A percentile compares a stretch with the other conserved stretches of the same genome.
Evolutionary conservation across 2,329 filamentous ascomycete species (phyloP).

Genomic region (Fusarium beomiforme): DNA sequence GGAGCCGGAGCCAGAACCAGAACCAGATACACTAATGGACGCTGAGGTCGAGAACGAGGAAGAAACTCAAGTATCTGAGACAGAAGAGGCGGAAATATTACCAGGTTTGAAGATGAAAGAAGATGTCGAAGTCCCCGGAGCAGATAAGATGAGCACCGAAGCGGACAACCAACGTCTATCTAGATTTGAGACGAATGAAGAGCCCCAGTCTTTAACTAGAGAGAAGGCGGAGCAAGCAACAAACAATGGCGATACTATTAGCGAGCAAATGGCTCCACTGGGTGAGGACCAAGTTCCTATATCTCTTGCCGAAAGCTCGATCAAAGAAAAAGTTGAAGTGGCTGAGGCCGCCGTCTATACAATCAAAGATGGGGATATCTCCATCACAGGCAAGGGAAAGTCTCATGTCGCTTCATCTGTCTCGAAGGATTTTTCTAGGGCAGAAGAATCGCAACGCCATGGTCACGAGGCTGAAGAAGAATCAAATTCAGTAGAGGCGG

Average conservation of each 20-base stretch:
- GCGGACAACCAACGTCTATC: background rate
- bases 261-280: background rate
- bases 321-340: constrained; percentile 12
- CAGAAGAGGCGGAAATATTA: background rate
- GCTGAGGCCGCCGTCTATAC: background rate
- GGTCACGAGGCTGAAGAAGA: background rate
- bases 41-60: background rate
- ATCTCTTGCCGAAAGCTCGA: background rate
- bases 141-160: constrained; percentile 5
- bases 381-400: constrained; percentile 4
- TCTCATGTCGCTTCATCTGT: background rate
- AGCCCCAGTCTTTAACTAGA: background rate
- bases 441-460: background rate
- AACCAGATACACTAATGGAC: background rate
- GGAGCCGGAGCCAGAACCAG: constrained; percentile 12
- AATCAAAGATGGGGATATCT: background rate
- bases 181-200: background rate
- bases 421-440: background rate
- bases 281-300: background rate
- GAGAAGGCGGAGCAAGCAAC: background rate
- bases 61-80: background rate
- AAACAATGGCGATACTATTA: background rate
- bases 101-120: background rate
- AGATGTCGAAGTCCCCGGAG: background rate
- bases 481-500: background rate